These are phyloP conservation scores for Calonectria henricotiae DNA, from an alignment of 2,329 filamentous ascomycete species.

Conservation along the genomic window DNA sequence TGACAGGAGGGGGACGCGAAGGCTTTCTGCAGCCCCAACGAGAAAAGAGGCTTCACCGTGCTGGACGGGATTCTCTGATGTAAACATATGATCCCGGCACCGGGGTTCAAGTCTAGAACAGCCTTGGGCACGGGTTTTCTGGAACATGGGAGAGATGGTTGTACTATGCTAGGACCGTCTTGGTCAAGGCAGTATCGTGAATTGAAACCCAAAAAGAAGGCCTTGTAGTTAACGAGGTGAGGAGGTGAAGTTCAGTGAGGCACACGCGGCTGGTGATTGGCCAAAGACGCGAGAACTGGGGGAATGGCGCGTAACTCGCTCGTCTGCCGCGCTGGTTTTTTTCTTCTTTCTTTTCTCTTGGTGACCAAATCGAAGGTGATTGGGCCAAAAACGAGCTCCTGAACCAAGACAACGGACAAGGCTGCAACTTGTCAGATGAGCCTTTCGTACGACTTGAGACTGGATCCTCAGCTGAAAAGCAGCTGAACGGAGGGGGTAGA, in stretches of 20 bases:
- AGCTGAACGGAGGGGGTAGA: neutral
- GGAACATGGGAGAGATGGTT: slow-evolving; percentile 7
- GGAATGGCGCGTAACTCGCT: neutral
- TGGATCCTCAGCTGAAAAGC: slow-evolving; percentile 7
- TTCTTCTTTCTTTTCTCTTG: neutral
- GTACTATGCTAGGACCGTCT: too few relatives aligned
- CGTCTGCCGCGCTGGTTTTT: neutral
- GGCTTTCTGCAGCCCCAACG: slow-evolving; percentile 4
- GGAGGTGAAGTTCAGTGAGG: neutral
- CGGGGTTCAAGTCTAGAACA: slow-evolving; percentile 7
- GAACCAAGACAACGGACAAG: slow-evolving; percentile 11
- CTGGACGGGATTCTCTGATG: neutral
- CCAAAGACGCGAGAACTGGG: neutral
- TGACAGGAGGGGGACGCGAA: neutral
- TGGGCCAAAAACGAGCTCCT: slow-evolving; percentile 15
- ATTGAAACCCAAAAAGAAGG: too few relatives aligned
- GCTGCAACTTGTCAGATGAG: slow-evolving; percentile 2
- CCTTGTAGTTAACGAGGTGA: neutral
- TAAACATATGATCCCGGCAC: slow-evolving; percentile 2
- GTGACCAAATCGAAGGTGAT: slow-evolving; percentile 4
- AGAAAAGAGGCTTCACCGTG: slow-evolving; percentile 1
- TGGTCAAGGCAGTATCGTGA: neutral
- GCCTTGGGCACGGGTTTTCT: neutral
- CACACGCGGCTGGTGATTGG: slow-evolving; percentile 10
- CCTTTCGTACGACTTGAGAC: slow-evolving; percentile 1